Percentiles rank a stretch among this genome's conserved stretches.
These are phyloP conservation scores for Trichaptum fuscoviolaceum DNA, from an alignment of 768 basidiomycete genomes.

Conservation along the genomic window DNA sequence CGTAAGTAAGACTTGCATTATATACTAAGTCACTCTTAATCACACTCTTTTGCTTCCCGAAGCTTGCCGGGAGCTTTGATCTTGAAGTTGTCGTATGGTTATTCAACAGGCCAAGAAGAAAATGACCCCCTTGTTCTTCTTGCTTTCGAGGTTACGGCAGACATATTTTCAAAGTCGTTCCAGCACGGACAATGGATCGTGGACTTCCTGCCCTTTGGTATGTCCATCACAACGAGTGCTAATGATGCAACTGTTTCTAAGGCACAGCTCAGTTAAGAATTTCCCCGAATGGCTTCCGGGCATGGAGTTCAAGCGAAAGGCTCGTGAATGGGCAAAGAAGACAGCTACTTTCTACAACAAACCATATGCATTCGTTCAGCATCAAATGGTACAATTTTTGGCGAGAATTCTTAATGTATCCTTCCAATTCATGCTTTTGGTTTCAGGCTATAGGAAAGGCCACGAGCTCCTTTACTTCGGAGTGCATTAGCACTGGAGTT, in stretches of 20 bases:
- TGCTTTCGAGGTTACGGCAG: background rate
- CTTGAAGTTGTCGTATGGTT: background rate
- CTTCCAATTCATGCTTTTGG: background rate
- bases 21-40: background rate
- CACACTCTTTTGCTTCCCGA: background rate
- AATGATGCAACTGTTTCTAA: background rate
- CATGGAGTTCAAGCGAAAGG: slow-evolving; percentile 60
- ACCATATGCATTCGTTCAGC: background rate
- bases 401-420: background rate
- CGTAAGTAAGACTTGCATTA: background rate
- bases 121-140: background rate
- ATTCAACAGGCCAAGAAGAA: background rate
- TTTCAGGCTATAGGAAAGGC: background rate
- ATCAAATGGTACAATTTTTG: background rate
- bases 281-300: slow-evolving; percentile 68
- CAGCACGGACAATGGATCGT: background rate
- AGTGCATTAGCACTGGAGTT: background rate
- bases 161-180: background rate
- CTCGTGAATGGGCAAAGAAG: slow-evolving; percentile 53
- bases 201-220: background rate
- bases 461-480: background rate
- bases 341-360: slow-evolving; percentile 62
- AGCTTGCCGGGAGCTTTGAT: background rate
- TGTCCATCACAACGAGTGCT: background rate
- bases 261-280: slow-evolving; percentile 34